phyloP scores from a whole-genome alignment of 768 basidiomycete species.

The Kwoniella dendrophila region DNA sequence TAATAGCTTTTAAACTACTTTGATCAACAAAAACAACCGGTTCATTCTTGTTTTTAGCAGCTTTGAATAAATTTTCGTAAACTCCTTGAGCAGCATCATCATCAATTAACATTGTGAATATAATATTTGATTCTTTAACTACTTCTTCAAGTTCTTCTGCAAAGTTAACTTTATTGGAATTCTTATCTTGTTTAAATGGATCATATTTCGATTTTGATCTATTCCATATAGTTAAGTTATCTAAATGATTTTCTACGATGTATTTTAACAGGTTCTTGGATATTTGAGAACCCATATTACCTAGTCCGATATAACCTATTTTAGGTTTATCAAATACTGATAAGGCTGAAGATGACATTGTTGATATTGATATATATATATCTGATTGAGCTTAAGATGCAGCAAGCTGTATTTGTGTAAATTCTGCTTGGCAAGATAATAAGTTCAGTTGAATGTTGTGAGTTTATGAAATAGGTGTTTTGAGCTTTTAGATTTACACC shows the following conservation, averaged over 20 bases:
- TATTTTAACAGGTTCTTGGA: slow-evolving; percentile 23
- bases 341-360: slow-evolving; percentile 3
- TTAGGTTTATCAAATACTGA: not conserved
- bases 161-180: not conserved
- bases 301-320: slow-evolving; percentile 38
- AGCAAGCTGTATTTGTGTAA: too few relatives aligned
- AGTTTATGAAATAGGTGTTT: too few relatives aligned
- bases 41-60: not conserved
- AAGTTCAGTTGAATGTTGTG: too few relatives aligned
- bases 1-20: slow-evolving; percentile 28
- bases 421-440: too few relatives aligned
- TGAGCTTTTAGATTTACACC: too few relatives aligned
- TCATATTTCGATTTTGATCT: slow-evolving; percentile 26
- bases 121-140: slow-evolving; percentile 21
- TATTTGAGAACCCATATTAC: slow-evolving; percentile 30
- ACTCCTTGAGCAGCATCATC: slow-evolving; percentile 33
- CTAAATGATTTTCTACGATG: slow-evolving; percentile 14
- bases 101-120: slow-evolving; percentile 34
- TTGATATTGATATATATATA: not conserved
- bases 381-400: not conserved
- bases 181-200: not conserved
- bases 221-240: slow-evolving; percentile 29
- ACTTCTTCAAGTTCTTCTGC: slow-evolving; percentile 25
- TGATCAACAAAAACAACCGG: slow-evolving; percentile 36
- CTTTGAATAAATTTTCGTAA: slow-evolving; percentile 17